phyloP scores from a whole-genome alignment of 371 early-diverging fungal genomes.

The Haplosporangium sp. region DNA sequence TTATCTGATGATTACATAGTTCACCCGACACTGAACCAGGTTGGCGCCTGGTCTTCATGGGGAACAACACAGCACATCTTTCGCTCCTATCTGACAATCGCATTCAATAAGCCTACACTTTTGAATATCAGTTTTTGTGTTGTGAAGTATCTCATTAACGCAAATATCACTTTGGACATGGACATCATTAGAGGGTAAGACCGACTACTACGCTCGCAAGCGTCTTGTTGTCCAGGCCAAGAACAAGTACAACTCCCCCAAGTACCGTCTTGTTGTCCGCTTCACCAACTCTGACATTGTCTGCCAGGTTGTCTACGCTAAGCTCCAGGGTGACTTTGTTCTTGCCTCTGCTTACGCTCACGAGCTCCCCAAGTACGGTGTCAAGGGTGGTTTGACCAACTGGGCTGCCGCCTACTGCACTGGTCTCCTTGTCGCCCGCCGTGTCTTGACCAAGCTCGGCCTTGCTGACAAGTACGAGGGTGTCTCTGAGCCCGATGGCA shows the following conservation, averaged over 20 bases:
- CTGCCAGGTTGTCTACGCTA: constrained; percentile 98
- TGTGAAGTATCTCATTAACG: background rate
- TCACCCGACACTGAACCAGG: constrained; percentile 55
- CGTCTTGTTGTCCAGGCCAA: constrained; percentile 99
- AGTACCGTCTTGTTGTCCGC: constrained; percentile 99
- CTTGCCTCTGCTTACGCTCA: constrained; percentile 98
- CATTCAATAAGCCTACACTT: background rate
- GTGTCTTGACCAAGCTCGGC: constrained; percentile 96
- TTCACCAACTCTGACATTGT: constrained; percentile 99
- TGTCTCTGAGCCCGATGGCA: constrained; percentile 95
- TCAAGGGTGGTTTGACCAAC: constrained; percentile 99
- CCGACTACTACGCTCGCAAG: constrained; percentile 99
- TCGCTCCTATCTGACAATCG: constrained; percentile 55
- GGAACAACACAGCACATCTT: constrained; percentile 53
- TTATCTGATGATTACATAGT: constrained; percentile 71
- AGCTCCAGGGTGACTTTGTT: constrained; percentile 98
- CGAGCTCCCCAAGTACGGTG: constrained; percentile 98
- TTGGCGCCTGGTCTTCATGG: constrained; percentile 53
- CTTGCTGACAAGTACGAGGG: constrained; percentile 97
- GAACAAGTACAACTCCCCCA: constrained; percentile 99
- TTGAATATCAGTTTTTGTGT: constrained; percentile 2
- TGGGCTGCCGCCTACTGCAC: constrained; percentile 99
- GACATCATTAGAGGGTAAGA: constrained; percentile 95
- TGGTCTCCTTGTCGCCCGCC: constrained; percentile 98
- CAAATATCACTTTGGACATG: too few relatives aligned